Conservation (phyloP, 176 grass and related monocot species). For the barley (Hordeum vulgare) region MorexV3_pseudomolecules_assembly NC_058524.1:222767180-222767679, state of each 20-base stretch:
- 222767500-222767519: slow-evolving; percentile 40
- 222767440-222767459: slow-evolving; percentile 29
- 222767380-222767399: slow-evolving; percentile 61
- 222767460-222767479: neutral
- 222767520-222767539: slow-evolving; percentile 11
- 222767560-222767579: slow-evolving; percentile 19
- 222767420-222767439: slow-evolving; percentile 63
- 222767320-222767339: slow-evolving; percentile 65
- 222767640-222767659: neutral
- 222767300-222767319: slow-evolving; percentile 42
- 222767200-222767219: neutral
- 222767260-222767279: slow-evolving; percentile 63
- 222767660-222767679: neutral
- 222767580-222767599: neutral
- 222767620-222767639: neutral
- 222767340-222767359: slow-evolving; percentile 66
- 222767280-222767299: slow-evolving; percentile 48
- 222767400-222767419: slow-evolving; percentile 60
- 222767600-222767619: neutral
- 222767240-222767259: slow-evolving; percentile 52
- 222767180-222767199: neutral
- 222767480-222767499: neutral
- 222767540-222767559: neutral
- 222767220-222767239: slow-evolving; percentile 42
- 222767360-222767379: slow-evolving; percentile 57